Evolutionary conservation across 164 flowering plant genomes (phyloP), one percentile per base, ranked within the genome.

Genomic region (Magnolia officinalis): DNA sequence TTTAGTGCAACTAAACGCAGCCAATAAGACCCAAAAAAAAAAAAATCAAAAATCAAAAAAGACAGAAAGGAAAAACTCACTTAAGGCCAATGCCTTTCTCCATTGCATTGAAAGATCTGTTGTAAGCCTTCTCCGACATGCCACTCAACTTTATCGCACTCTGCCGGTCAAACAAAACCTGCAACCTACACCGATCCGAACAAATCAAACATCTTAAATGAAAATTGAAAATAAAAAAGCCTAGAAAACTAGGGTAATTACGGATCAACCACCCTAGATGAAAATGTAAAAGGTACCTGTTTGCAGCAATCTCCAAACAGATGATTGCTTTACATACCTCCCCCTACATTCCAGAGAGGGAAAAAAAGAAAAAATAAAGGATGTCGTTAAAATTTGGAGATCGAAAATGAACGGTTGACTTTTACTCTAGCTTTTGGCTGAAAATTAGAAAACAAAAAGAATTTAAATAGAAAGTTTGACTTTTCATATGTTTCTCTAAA

Each of bases 101-200:
- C 85, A 96, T 67, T 2, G 84, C 86, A 84, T 91, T 92, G 80
- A 91, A 90, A 8, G 97, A 92, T 78, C 98, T 81, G 70, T 37
- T 90, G 72, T 94, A 96, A 20, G 97, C 98, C 86, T 88, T 94
- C 80, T 96, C 98, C 0, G 98, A 90, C 97, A 96, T 86, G 80
- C 99, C 99, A 80, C 98, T 92, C 84, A 94, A 65, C 77, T 71
- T 87, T 1, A 94, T 85, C 6, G 95, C 99, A 8, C 16, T 66
- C 31, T 85, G 87, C 18, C 94, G 85, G 77, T 94, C 92, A 66
- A 96, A 91, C 14, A 91, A 52, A 20, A 87, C 88, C 67, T 94
- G 87, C 68, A 81, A 75, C 76, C 98, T 96, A 71, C 61, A 84
- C 16, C 67, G 20, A 21, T 13, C 8, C 21, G 50, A 50, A 70